Evolutionary conservation across 768 basidiomycete genomes (phyloP), one percentile per base, ranked within the genome.

Genomic region (Lactarius sanguifluus): DNA sequence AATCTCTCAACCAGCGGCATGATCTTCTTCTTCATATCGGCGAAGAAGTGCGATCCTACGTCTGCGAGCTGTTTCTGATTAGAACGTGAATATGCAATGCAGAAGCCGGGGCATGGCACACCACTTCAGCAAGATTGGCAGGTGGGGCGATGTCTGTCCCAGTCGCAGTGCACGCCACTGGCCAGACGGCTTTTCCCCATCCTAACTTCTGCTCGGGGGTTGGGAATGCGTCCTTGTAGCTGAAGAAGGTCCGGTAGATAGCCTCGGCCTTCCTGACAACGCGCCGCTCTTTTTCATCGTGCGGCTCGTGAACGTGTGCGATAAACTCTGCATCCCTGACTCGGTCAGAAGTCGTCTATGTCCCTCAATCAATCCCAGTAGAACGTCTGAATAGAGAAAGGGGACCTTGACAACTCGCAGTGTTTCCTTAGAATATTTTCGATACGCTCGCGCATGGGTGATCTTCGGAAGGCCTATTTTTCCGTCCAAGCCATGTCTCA

Each of bases 201-300:
- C 13, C 47, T 9, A 15, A 18, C 36, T 64, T 62, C 36, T 59
- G 57, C 25, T 67, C 66, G 25, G 62, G 57, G 16, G 57, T 64
- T 40, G 66, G 66, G 25, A 67, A 67, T 38, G 58, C 52, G 23
- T 67, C 62, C 34, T 30, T 67, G 34, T 40, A 64, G 43, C 62
- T 54, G 52, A 67, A 50, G 43, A 60, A 64, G 20, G 57, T 64
- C 34, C 66, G 62, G 52, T 64, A 64, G 50, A 30, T 60, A n/a
- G 66, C 58, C 41, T 67, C 50, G 1, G 62, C 58, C 28, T 30
- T 30, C 15, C 52, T 1, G n/a, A 20, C 32, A 8, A 67, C 62
- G 32, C 43, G 58, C 5, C n/a, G 50, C 54, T 55, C 41, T 20
- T 59, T 52, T 9, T 66, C 57, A 5, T 62, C 62, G 9, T 38